Evolutionary conservation across 106 monocot species (phyloP), one percentile per base, ranked within the genome.

Genomic region (Iris macrosiphon): DNA sequence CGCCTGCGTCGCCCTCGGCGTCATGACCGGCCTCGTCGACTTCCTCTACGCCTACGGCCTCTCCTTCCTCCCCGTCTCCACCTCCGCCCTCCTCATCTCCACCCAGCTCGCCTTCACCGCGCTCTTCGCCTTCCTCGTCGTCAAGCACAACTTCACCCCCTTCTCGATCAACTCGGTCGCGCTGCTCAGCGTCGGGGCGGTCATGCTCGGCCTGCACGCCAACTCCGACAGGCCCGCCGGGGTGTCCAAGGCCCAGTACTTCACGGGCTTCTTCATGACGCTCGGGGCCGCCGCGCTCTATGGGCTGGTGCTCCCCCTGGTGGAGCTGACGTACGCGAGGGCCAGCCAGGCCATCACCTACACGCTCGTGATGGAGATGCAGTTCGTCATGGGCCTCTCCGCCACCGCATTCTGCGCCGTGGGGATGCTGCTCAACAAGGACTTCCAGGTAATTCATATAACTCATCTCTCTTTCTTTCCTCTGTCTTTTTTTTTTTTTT

Each of bases 1-100:
- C 35, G 21, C 38, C 28, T 39, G 27, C 33, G 30, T 38, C 25
- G 33, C 7, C 25, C 31, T 67, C 20, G 57, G 67, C 13, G 7
- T 49, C 31, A 37, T 46, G 46, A 38, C 46, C 1, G 67, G 67
- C 48, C 26, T 49, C 5, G 57, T 48, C 46, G 67, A 67, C 47
- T 67, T 57, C 48, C 48, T 67, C 46, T 67, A 67, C 55, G 67
- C 67, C 20, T 67, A 67, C 57, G 67, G 57, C 20, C 45, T 58
- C 7, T 11, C 33, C 20, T 45, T 55, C 67, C 55, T 67, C 7
- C 67, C 49, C 5, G 67, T 61, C 13, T 61, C 70, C 8, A 70
- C 61, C 0, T 40, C 59, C 0, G 24, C 59, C 2, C 12, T 60
- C 0, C 23, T 60, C 6, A 14, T 41, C 18, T 40, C 50, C 31